phyloP scores from a whole-genome alignment of 1,284 basidiomycete species.

The Cutaneotrichosporon spelunceum region DNA sequence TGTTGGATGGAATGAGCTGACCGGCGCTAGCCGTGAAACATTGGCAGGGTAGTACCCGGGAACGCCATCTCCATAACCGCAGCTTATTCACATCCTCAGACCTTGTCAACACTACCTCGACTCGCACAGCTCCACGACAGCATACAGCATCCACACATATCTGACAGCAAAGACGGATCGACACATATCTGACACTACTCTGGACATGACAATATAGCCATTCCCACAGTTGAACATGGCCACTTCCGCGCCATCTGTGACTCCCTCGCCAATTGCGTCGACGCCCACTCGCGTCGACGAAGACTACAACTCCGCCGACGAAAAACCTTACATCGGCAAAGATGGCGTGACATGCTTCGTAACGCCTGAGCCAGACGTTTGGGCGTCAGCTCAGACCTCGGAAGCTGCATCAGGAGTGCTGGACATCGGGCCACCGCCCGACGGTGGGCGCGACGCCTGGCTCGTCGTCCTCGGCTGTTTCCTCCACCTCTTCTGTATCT shows the following conservation, averaged over 20 bases:
- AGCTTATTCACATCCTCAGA: not conserved
- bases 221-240: not conserved
- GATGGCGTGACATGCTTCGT: not conserved
- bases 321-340: not conserved
- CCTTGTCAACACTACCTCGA: not conserved
- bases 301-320: not conserved
- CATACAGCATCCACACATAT: not conserved
- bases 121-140: not conserved
- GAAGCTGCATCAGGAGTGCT: not conserved
- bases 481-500: constrained; percentile 31
- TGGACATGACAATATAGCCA: not conserved
- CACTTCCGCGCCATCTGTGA: not conserved
- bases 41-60: not conserved
- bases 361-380: not conserved
- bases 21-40: not conserved
- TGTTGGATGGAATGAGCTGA: not conserved
- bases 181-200: not conserved
- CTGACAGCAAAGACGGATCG: not conserved
- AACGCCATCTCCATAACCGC: not conserved
- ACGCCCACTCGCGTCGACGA: not conserved
- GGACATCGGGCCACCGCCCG: constrained; percentile 28
- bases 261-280: not conserved
- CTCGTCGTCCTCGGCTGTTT: constrained; percentile 28
- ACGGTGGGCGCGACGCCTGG: constrained; percentile 34
- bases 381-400: not conserved